phyloP scores from a whole-genome alignment of 2,329 filamentous ascomycete species.

The Penicillium expansum region DNA sequence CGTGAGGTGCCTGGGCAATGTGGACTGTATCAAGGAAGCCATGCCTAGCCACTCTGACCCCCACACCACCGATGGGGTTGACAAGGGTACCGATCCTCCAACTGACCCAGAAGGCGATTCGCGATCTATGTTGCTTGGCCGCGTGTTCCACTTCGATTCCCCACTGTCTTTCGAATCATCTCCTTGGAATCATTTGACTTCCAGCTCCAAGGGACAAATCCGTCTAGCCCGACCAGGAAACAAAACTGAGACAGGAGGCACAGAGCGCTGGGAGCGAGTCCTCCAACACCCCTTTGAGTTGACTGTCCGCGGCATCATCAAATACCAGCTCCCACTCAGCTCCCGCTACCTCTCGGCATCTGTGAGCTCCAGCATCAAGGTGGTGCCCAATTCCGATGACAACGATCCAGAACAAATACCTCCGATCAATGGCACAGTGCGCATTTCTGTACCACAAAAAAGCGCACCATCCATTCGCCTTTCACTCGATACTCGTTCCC shows the following conservation, averaged over 20 bases:
- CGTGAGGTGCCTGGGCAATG: constrained; percentile 26
- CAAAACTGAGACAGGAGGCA: constrained; percentile 75
- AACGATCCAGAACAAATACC: constrained; percentile 17
- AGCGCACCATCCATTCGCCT: constrained; percentile 6
- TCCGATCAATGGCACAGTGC: constrained; percentile 30
- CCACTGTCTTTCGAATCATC: constrained; percentile 86
- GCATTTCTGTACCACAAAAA: constrained; percentile 14
- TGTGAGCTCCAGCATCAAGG: constrained; percentile 43
- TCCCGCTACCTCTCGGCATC: constrained; percentile 53
- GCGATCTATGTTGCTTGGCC: constrained; percentile 88
- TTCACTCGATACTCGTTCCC: constrained; percentile 11
- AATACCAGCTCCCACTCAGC: constrained; percentile 68
- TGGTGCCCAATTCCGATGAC: constrained; percentile 39
- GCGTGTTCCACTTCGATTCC: constrained; percentile 81
- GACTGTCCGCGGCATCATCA: constrained; percentile 84
- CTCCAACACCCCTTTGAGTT: constrained; percentile 90
- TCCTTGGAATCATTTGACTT: constrained; percentile 71
- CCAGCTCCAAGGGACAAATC: constrained; percentile 76
- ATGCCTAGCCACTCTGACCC: constrained; percentile 11
- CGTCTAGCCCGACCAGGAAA: constrained; percentile 82
- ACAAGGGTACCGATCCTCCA: constrained; percentile 61
- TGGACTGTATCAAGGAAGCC: constrained; percentile 19
- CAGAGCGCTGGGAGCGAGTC: constrained; percentile 84
- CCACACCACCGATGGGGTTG: constrained; percentile 40
- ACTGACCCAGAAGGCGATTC: constrained; percentile 55